Evolutionary conservation across 768 basidiomycete species (phyloP).

Genomic region (Boletus speciosus): DNA sequence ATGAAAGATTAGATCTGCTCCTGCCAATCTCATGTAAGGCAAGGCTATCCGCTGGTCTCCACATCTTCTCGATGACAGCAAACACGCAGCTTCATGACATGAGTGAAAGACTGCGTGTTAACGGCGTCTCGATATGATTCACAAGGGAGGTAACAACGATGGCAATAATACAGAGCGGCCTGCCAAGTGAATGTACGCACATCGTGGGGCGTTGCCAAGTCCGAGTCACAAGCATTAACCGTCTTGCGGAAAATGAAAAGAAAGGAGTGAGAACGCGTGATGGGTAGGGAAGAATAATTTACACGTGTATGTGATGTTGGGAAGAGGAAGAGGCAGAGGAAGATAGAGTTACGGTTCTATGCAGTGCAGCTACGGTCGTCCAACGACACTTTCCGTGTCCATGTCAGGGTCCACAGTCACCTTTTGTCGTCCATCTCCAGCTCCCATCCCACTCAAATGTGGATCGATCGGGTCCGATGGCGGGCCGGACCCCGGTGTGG

Average conservation of each 20-base stretch:
- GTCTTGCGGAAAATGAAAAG: not conserved
- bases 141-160: not conserved
- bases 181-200: slow-evolving; percentile 2
- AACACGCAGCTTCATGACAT: not conserved
- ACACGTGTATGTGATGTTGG: slow-evolving; percentile 12
- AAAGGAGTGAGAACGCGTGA: not conserved
- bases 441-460: slow-evolving; percentile 21
- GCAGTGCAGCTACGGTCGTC: slow-evolving; percentile 10
- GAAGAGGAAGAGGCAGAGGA: not conserved
- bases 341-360: not conserved
- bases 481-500: slow-evolving; percentile 33
- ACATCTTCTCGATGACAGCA: no score
- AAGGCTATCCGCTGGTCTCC: not conserved
- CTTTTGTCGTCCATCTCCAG: slow-evolving; percentile 28
- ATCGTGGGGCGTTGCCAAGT: not conserved
- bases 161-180: slow-evolving; percentile 9
- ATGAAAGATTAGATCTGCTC: not conserved
- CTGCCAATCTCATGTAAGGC: not conserved
- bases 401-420: slow-evolving; percentile 23
- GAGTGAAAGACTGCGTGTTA: not conserved
- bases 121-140: not conserved
- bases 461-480: slow-evolving; percentile 33
- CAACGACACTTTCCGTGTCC: slow-evolving; percentile 26
- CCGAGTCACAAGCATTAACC: not conserved
- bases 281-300: slow-evolving; percentile 6